phyloP scores from a whole-genome alignment of 345 rosid genomes.

The Mallotus nudiflorus region DNA sequence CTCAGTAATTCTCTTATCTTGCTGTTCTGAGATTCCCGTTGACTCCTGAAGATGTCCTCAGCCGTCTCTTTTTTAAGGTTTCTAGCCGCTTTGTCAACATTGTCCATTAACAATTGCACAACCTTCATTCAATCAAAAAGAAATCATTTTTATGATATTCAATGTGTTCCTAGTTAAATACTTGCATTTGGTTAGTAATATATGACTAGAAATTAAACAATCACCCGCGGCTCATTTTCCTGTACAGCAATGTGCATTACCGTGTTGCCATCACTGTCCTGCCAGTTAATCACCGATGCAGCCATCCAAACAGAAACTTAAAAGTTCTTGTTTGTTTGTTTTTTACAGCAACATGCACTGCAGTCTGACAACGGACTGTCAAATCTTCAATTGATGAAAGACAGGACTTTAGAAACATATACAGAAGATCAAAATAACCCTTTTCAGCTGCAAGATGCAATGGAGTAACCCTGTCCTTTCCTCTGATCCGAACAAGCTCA shows the following conservation, averaged over 20 bases:
- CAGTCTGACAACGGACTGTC: slow-evolving; percentile 24
- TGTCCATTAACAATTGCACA: slow-evolving; percentile 5
- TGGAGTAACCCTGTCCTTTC: slow-evolving; percentile 23
- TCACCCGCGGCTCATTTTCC: not conserved
- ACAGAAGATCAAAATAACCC: slow-evolving; percentile 8
- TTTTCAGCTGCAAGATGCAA: slow-evolving; percentile 18
- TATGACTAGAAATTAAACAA: not conserved
- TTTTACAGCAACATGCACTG: slow-evolving; percentile 21
- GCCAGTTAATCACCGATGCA: slow-evolving; percentile 1
- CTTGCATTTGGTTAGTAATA: not conserved
- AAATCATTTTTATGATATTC: too few species aligned
- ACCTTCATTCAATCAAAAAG: not conserved
- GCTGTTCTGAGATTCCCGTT: not conserved
- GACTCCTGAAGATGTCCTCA: not conserved
- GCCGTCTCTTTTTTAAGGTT: not conserved
- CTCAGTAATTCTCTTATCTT: not conserved
- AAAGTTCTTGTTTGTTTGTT: not conserved
- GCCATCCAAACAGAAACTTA: slow-evolving; percentile 7
- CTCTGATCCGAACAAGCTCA: slow-evolving; percentile 24
- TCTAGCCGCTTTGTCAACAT: not conserved
- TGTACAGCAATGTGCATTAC: slow-evolving; percentile 10
- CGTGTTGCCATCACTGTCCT: slow-evolving; percentile 16
- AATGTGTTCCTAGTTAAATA: not conserved
- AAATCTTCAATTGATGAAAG: slow-evolving; percentile 27
- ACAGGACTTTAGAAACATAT: not conserved